Base-by-base conservation (phyloP, 1,284 basidiomycete species). In the Meripilus lineatus region DNA sequence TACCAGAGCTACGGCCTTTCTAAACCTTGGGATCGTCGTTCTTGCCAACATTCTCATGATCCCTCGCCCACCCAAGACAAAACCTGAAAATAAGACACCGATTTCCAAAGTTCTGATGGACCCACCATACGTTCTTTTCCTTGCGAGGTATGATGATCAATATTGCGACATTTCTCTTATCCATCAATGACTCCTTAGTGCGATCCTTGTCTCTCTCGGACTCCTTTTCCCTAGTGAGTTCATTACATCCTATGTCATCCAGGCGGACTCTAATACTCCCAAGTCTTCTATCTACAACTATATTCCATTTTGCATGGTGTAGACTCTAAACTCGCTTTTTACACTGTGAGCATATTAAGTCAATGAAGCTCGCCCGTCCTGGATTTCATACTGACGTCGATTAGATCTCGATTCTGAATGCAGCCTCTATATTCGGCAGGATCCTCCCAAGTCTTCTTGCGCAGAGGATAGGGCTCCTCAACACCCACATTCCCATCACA, bases 31-130 rank as follows among this genome's bases (percentile, higher is more conserved):
- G 8, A 18, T 46, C 3, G 34, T 47, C 3, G 23, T 43, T 3
- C 6, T 47, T 10, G 45, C 26, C 2, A 44, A 40, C 4, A 14
- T 30, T n/a, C 15, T 49, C 10, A 49, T 47, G 34, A 15, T 21
- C 7, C 25, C 38, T 63, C 64, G 5, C 45, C 36, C 36, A 48
- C 32, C 61, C 55, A 46, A 55, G 40, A n/a, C n/a, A n/a, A n/a
- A 43, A 10, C 10, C 14, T 8, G 36, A 13, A 7, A 10, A 17
- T 7, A 38, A 18, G 20, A 17, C 36, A 8, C 14, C 14, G 5
- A n/a, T 38, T 23, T 5, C 7, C 24, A 20, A 23, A 17, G 22
- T 28, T 10, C 28, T 38, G 32, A 13, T 24, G 30, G n/a, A 17
- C 25, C 22, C 13, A 1, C 8, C n/a, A 13, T 22, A 47, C 45